Conservation (phyloP, 2,329 filamentous ascomycete species). For the Ophiobolus disseminans region DNA sequence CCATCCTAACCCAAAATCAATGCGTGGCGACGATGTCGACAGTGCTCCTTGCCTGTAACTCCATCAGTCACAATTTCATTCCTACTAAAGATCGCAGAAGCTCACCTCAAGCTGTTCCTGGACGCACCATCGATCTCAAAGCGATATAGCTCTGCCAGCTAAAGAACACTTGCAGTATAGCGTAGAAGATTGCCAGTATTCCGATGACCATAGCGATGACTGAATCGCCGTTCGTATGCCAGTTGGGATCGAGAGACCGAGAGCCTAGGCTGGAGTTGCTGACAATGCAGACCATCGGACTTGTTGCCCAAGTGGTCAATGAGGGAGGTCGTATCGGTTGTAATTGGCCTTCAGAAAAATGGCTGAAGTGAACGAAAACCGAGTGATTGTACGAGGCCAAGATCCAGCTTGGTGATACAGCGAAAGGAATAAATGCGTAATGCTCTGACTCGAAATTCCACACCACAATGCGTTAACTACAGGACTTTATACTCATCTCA, state of each 20-base stretch:
- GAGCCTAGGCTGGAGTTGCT: neutral
- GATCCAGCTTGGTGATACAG: too few relatives aligned
- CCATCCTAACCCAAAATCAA: too few relatives aligned
- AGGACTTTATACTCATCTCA: too few relatives aligned
- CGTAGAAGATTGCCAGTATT: neutral
- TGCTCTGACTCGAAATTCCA: too few relatives aligned
- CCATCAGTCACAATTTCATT: neutral
- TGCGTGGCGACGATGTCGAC: too few relatives aligned
- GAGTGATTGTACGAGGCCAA: too few relatives aligned
- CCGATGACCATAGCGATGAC: neutral
- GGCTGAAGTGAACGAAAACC: too few relatives aligned
- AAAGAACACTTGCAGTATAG: neutral
- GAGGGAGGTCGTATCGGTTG: too few relatives aligned
- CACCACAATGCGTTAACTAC: too few relatives aligned
- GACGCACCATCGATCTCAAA: neutral
- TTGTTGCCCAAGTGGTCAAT: neutral
- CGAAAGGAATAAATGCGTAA: too few relatives aligned
- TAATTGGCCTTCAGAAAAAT: too few relatives aligned
- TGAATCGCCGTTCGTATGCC: neutral
- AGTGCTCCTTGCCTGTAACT: neutral
- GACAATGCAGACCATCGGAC: neutral
- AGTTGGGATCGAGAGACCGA: neutral
- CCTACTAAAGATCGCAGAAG: too few relatives aligned
- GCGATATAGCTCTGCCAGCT: neutral
- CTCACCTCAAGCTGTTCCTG: neutral